Percentiles rank a stretch among this genome's conserved stretches.
These are phyloP conservation scores for Baorangia bicolor DNA, from an alignment of 768 basidiomycete genomes.

Conservation along the genomic window DNA sequence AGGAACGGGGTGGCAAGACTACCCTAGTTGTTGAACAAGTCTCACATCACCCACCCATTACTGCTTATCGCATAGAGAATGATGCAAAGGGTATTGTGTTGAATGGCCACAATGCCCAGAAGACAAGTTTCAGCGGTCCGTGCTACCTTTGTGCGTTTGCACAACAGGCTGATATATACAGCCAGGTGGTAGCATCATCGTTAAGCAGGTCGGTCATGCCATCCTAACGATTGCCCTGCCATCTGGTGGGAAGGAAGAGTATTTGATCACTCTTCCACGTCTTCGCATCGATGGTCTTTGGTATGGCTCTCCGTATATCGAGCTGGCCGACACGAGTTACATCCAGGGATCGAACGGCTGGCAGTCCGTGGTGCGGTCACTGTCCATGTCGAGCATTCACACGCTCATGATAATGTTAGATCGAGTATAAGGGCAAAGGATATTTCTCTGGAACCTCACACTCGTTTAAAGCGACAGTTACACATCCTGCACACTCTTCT, in stretches of 20 bases:
- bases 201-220: conserved; percentile 96
- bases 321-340: conserved; percentile 78
- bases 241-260: conserved; percentile 60
- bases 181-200: conserved; percentile 69
- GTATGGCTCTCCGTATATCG: conserved; percentile 91
- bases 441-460: conserved; percentile 95
- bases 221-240: conserved; percentile 67
- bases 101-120: conserved; percentile 90
- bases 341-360: conserved; percentile 71
- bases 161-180: conserved; percentile 1
- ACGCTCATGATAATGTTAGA: conserved; percentile 44
- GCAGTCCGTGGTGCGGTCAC: conserved; percentile 45
- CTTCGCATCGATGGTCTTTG: conserved; percentile 93
- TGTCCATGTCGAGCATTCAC: neutral
- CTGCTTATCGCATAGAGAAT: conserved; percentile 88
- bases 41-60: conserved; percentile 91
- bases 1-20: conserved; percentile 72
- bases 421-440: conserved; percentile 96
- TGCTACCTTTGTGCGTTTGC: neutral
- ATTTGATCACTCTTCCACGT: conserved; percentile 88
- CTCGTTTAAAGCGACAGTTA: conserved; percentile 82
- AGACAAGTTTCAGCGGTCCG: conserved; percentile 86
- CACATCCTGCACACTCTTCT: conserved; percentile 46
- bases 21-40: conserved; percentile 90
- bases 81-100: conserved; percentile 69